A percentile compares a stretch with the other conserved stretches of the same genome.
Conservation (phyloP, 495 filamentous ascomycete genomes). For the Parachaetomium inaequale region DNA sequence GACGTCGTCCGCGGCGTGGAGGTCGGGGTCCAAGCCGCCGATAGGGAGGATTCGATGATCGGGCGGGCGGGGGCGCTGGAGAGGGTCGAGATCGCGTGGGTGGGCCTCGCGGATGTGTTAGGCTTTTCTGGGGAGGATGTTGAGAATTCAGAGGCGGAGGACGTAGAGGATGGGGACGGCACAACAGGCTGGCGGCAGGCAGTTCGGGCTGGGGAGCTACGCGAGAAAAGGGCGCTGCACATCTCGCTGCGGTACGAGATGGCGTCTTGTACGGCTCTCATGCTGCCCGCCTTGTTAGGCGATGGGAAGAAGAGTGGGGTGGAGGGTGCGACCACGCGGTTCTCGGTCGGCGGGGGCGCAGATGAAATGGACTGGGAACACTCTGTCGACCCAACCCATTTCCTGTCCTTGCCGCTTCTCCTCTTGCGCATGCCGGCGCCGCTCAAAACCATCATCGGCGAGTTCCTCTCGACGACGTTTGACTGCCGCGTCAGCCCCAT, state of each 20-base stretch:
- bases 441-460: conserved; percentile 38
- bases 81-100: conserved; percentile 35
- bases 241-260: conserved; percentile 42
- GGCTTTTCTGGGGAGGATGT: neutral
- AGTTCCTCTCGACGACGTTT: conserved; percentile 45
- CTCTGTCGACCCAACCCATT: conserved; percentile 19
- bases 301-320: neutral
- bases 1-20: conserved; percentile 50
- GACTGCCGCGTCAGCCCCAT: conserved; percentile 47
- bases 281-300: conserved; percentile 34
- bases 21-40: conserved; percentile 28
- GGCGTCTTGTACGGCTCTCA: conserved; percentile 37
- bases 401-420: conserved; percentile 41
- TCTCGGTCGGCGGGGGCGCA: conserved; percentile 1
- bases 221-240: conserved; percentile 26
- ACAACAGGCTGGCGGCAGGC: neutral
- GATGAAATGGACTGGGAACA: conserved; percentile 12
- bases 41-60: conserved; percentile 26
- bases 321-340: neutral
- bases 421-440: conserved; percentile 45
- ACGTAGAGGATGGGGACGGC: neutral
- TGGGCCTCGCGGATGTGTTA: conserved; percentile 23
- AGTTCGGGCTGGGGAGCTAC: neutral
- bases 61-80: conserved; percentile 40
- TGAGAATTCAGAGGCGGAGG: neutral